phyloP scores from a whole-genome alignment of 768 basidiomycete genomes.

The Xerocomus potaroensis region DNA sequence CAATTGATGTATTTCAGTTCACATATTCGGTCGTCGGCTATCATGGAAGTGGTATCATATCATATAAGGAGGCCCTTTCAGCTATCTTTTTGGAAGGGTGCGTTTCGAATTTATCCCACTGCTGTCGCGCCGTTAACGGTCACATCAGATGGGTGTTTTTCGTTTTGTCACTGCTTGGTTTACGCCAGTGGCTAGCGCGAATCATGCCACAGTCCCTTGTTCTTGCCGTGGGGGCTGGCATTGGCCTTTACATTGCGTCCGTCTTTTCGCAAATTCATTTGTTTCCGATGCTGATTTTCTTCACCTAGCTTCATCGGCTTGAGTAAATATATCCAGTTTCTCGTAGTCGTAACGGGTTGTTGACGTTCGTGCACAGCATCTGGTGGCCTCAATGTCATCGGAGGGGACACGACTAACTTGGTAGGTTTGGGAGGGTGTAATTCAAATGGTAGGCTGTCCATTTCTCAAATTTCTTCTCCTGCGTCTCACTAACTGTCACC shows the following conservation, averaged over 20 bases:
- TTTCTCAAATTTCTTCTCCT: conserved; percentile 1
- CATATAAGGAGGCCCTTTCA: conserved; percentile 74
- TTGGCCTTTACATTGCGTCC: conserved; percentile 83
- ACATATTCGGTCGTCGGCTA: conserved; percentile 85
- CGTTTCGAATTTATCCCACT: conserved; percentile 20
- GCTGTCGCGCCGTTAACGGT: neutral
- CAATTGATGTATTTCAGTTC: conserved; percentile 46
- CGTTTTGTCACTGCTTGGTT: conserved; percentile 70
- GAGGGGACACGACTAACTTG: conserved; percentile 64
- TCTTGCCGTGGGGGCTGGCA: conserved; percentile 80
- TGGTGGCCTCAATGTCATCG: conserved; percentile 69
- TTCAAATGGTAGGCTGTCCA: conserved; percentile 37
- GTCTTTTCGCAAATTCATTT: conserved; percentile 24
- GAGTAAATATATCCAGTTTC: conserved; percentile 36
- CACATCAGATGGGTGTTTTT: conserved; percentile 72
- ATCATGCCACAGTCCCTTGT: conserved; percentile 87
- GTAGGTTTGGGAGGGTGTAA: conserved; percentile 76
- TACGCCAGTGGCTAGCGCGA: conserved; percentile 86
- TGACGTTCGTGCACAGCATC: conserved; percentile 38
- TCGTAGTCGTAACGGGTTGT: neutral
- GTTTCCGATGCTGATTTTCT: conserved; percentile 11
- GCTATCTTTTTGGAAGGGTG: conserved; percentile 89
- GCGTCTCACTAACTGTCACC: conserved; percentile 7
- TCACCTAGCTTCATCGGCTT: conserved; percentile 65
- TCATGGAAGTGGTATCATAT: conserved; percentile 66